Conservation (phyloP, 345 rosid species). For the Hevea brasiliensis region DNA sequence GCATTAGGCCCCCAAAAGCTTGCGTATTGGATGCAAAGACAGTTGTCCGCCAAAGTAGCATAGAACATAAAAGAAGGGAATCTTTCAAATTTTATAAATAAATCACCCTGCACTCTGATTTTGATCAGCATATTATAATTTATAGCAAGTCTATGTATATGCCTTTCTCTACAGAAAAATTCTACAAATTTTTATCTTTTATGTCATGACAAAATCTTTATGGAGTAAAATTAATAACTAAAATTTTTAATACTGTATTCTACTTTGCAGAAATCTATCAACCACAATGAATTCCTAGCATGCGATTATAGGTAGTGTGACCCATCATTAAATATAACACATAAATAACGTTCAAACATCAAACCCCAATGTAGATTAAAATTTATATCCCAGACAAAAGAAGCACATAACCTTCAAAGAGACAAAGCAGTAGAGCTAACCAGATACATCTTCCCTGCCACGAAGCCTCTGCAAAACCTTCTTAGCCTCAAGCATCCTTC, state of each 20-base stretch:
- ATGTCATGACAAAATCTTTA: not conserved
- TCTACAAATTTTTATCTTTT: not conserved
- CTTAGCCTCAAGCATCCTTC: constrained; percentile 90
- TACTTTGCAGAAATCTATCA: not conserved
- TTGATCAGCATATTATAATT: too few species aligned
- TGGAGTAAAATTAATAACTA: not conserved
- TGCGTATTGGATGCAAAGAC: not conserved
- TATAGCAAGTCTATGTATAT: not conserved
- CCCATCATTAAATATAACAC: not conserved
- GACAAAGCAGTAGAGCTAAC: constrained; percentile 40
- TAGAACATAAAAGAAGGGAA: not conserved
- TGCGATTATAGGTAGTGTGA: not conserved
- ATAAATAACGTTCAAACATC: not conserved
- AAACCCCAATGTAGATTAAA: constrained; percentile 9
- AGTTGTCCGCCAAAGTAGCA: not conserved
- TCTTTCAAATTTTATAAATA: not conserved
- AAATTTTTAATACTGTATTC: not conserved
- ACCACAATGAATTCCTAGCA: not conserved
- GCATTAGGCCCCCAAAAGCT: not conserved
- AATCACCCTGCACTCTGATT: not conserved
- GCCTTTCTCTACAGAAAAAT: not conserved
- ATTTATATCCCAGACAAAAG: not conserved
- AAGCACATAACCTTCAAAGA: constrained; percentile 6
- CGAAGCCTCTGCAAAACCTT: constrained; percentile 74
- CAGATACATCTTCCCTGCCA: constrained; percentile 84